These are phyloP conservation scores for Gomphus sp. DNA, from an alignment of 1,284 basidiomycete species.

Conservation along the genomic window DNA sequence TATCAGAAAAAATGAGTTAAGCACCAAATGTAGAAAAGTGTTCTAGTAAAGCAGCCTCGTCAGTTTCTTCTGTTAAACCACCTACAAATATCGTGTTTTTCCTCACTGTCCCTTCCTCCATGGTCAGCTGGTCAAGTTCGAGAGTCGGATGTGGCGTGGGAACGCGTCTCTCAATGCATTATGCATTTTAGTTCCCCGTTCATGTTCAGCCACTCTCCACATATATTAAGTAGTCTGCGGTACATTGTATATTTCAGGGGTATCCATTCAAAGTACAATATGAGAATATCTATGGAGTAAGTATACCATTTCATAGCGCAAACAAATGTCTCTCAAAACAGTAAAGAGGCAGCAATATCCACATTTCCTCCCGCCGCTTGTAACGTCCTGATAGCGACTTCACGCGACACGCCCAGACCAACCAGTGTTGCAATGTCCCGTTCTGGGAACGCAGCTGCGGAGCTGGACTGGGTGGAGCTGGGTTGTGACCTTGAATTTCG, in stretches of 20 bases:
- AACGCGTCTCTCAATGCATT: background rate
- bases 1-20: background rate
- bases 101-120: conserved; percentile 73
- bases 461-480: conserved; percentile 5
- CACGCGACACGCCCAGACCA: conserved; percentile 65
- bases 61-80: conserved; percentile 65
- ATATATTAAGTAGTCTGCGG: background rate
- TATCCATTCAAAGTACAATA: background rate
- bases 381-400: conserved; percentile 69
- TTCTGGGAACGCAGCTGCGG: conserved; percentile 35
- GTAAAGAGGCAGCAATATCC: conserved; percentile 80
- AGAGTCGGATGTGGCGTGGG: conserved; percentile 17
- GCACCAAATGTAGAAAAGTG: conserved; percentile 70
- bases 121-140: conserved; percentile 18
- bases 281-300: background rate
- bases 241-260: background rate
- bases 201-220: background rate
- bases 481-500: background rate
- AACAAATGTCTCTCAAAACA: conserved; percentile 47
- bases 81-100: conserved; percentile 78
- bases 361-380: conserved; percentile 80
- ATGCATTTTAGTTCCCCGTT: background rate
- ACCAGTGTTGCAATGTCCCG: conserved; percentile 48
- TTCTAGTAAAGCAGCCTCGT: conserved; percentile 59
- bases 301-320: background rate